Base-by-base conservation (phyloP, 768 basidiomycete genomes). In the Tubosaeta sp. region DNA sequence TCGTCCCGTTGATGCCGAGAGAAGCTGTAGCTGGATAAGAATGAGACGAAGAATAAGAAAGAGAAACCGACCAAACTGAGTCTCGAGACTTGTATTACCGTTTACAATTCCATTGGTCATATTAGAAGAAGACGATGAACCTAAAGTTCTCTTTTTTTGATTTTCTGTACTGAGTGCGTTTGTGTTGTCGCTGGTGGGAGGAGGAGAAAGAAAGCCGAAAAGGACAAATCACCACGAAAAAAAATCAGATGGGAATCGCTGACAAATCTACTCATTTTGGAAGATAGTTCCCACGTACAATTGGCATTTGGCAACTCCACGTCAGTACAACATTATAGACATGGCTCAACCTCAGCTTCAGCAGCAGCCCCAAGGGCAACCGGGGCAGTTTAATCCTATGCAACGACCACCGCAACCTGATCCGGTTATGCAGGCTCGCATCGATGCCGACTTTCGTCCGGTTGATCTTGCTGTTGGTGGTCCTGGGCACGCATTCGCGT, bases 51-150 rank as follows among this genome's bases (percentile, higher is more conserved):
- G 46, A 35, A 41, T 19, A 19, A 19, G 1, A 46, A 21, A 19
- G 35, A 45, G 18, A 36, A 30, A 74, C 81, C 58, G 57, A 87
- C 88, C 79, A 69, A 91, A 87, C 69, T 83, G 78, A 68, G 76
- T 75, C 78, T 90, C 87, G 64, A 90, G 74, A 73, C 79, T 83
- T 70, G 78, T 70, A 65, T 72, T 74, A 69, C 78, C 83, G 74
- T 90, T 88, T 86, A 88, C 82, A 78, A 82, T 81, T 82, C 86
- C 88, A 90, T 90, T 90, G 76, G 87, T 84, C 88, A 90, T 90
- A 88, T 86, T 79, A 76, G 69, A 66, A 55, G 49, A 58, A 66
- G 19, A 64, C 42, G 59, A 65, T 57, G 66, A 71, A 71, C 62
- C 58, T 34, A 13, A 39, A 22, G 51, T 54, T 54, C 53, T 60